Conservation (phyloP, 495 filamentous ascomycete genomes). For the Daldinia caldariorum region DNA sequence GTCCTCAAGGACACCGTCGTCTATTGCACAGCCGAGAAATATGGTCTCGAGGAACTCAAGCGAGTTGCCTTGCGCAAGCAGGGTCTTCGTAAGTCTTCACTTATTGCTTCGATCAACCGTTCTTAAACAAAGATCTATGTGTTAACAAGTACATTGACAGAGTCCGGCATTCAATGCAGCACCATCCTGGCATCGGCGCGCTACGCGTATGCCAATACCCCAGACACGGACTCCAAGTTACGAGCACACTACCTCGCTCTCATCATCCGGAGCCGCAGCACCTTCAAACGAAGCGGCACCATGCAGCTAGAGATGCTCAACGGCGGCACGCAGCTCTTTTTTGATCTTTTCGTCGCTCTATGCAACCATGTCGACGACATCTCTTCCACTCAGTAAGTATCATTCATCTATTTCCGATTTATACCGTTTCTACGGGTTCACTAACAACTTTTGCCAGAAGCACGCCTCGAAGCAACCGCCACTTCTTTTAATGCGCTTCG, state of each 20-base stretch:
- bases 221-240: slow-evolving; percentile 86
- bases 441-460: slow-evolving; percentile 39
- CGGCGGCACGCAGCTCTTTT: slow-evolving; percentile 83
- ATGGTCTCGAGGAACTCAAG: slow-evolving; percentile 83
- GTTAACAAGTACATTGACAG: slow-evolving; percentile 47
- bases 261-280: slow-evolving; percentile 83
- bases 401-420: neutral
- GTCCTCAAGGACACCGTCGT: slow-evolving; percentile 89
- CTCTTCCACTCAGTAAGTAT: slow-evolving; percentile 59
- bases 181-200: slow-evolving; percentile 86
- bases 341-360: slow-evolving; percentile 92
- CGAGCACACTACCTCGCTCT: slow-evolving; percentile 91
- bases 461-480: slow-evolving; percentile 55
- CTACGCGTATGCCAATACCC: slow-evolving; percentile 88
- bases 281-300: slow-evolving; percentile 93
- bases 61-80: slow-evolving; percentile 85
- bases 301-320: slow-evolving; percentile 95
- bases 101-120: neutral
- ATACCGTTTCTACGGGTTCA: neutral
- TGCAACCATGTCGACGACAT: slow-evolving; percentile 85
- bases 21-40: slow-evolving; percentile 87
- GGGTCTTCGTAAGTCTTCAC: slow-evolving; percentile 70
- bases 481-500: slow-evolving; percentile 39
- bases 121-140: slow-evolving; percentile 6
- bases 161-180: slow-evolving; percentile 80